Evolutionary conservation across 768 basidiomycete species (phyloP), one percentile per base, ranked within the genome.

Genomic region (Leccinum ochraceum): DNA sequence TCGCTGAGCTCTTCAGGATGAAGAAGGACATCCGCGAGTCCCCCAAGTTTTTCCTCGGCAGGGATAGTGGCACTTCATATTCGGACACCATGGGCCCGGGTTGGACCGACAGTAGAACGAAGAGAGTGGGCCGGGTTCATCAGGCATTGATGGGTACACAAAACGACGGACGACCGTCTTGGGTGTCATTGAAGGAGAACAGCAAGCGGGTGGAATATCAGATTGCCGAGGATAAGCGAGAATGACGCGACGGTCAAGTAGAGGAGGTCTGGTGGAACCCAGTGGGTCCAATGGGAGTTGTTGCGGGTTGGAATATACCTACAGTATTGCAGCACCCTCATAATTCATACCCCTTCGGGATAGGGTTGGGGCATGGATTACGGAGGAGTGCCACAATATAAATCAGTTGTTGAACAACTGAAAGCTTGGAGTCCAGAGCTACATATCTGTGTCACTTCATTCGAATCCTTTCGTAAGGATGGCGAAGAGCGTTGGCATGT

Each of bases 131-230:
- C 49, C 71, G 60, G 53, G 63, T 74, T 20, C 58, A 66, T 44
- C 68, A 62, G 22, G 63, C 62, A 34, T 55, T 74, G 60, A 68
- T 76, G 65, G 74, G 73, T 4, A 69, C 65, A 3, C 65, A 68
- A 42, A 67, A 16, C 44, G 66, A 75, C n/a, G 73, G 74, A 32
- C 67, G 62, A 20, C 74, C 73, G 37, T 76, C 69, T 51, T 74
- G 73, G 73, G 42, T 69, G 48, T 71, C 70, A 13, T 52, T 74
- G 58, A 73, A 70, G 52, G 74, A 74, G 55, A 74, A 71, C 44
- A 62, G 55, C 37, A 17, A 58, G 58, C 63, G 65, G 56, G 56
- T 71, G 14, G 60, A 63, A 48, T 58, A 53, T 1, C 71, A 69
- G 17, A 53, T 67, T 4, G 61, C 62, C 30, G 44, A 57, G 30